Base-by-base conservation (phyloP, 2,329 filamentous ascomycete genomes). In the Thielaviopsis musarum region DNA sequence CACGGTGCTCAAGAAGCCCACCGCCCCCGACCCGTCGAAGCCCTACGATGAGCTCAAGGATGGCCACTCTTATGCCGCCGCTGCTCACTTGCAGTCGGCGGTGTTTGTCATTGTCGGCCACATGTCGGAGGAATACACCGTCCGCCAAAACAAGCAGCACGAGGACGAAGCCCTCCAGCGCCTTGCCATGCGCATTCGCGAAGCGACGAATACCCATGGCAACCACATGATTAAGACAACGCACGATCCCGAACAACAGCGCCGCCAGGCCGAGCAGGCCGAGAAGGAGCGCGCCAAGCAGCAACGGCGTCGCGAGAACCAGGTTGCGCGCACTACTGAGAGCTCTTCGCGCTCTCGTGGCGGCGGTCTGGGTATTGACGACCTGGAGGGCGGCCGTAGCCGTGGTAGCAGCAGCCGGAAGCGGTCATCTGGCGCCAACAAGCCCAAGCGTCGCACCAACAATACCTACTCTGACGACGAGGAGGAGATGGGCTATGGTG, bases 91-190 rank as follows among this genome's bases (percentile, higher is more conserved):
- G 61, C 76, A 78, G 28, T 84, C 82, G 52, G 82, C 83, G 62
- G 73, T 87, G 24, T 75, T 91, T 62, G 78, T 88, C 67, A 80
- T 87, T 9, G 83, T 88, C 17, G 85, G 87, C 61, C 88, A 91
- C 68, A 77, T 91, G 66, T 84, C 84, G 10, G 84, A 88, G 63
- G 82, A 86, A 62, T 83, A 87, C 66, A 82, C 77, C 5, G 77
- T 91, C 30, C 77, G 80, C 45, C 82, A 85, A 6, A 85, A 84
- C 65, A 79, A 82, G 66, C 77, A 79, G 54, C 77, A 83, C 21
- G 81, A 84, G 64, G 87, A 91, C 65, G 83, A 85, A 62, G 87
- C 87, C 4, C 74, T 90, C 9, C 78, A 84, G 64, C 78, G 79
- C 57, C 74, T 91, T 19, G 83, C 85, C 61, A 81, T 79, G 65